Percentiles rank a stretch among this genome's conserved stretches.
phyloP scores from a whole-genome alignment of 331 rosid species.

The Quercus phellos region DNA sequence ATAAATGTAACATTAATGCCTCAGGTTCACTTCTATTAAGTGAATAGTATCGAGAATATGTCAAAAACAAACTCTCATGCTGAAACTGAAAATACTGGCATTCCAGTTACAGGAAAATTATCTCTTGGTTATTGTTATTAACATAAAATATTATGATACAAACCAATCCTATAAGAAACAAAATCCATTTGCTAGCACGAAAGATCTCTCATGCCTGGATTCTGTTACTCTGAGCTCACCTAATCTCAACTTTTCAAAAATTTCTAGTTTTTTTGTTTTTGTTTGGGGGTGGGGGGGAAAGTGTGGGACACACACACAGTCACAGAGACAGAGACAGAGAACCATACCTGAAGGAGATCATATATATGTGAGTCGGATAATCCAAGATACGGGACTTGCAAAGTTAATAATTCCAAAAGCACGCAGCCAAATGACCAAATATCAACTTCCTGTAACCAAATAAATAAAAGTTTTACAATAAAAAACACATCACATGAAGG shows the following conservation, averaged over 20 bases:
- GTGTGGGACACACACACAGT: too few relatives aligned
- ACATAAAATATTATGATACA: neutral
- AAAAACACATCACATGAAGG: neutral
- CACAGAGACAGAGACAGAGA: neutral
- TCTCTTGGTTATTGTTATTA: neutral
- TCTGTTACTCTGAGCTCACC: neutral
- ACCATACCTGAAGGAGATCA: conserved; percentile 60
- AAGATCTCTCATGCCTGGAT: neutral
- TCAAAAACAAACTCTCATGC: neutral
- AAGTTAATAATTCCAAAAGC: conserved; percentile 71
- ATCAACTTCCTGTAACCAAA: conserved; percentile 75
- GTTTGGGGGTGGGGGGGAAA: too few relatives aligned
- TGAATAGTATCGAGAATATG: neutral
- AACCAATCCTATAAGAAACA: neutral
- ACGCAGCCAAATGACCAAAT: conserved; percentile 98
- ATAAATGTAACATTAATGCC: neutral
- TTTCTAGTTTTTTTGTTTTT: neutral
- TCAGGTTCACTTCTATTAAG: neutral
- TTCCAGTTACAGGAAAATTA: neutral
- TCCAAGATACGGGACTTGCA: conserved; percentile 68
- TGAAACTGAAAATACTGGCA: neutral
- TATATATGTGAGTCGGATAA: conserved; percentile 51
- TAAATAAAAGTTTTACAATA: conserved; percentile 12
- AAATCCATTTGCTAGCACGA: neutral
- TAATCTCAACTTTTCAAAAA: neutral